Evolutionary conservation across 1,139 yeast species (phyloP).

Genomic region (Scheffersomyces lignicola): DNA sequence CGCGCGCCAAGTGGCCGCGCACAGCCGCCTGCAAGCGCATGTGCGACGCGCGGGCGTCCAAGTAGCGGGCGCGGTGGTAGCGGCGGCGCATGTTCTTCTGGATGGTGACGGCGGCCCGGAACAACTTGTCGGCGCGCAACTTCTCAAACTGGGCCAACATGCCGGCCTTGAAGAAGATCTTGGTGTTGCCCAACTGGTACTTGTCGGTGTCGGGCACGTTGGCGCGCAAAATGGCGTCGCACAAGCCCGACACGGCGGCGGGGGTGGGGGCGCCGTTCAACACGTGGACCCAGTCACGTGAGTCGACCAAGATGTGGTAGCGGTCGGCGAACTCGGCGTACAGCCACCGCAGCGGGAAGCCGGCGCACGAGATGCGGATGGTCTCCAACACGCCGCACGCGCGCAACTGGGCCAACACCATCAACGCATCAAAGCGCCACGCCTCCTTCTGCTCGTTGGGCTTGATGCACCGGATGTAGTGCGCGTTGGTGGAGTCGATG

Average conservation of each 20-base stretch:
- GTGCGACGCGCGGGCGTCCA: conserved; percentile 56
- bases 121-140: conserved; percentile 74
- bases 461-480: conserved; percentile 95
- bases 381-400: conserved; percentile 99
- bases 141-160: conserved; percentile 92
- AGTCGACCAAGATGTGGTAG: conserved; percentile 78
- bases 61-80: conserved; percentile 61
- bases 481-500: conserved; percentile 91
- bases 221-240: conserved; percentile 63
- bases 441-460: conserved; percentile 94
- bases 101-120: conserved; percentile 75
- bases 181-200: conserved; percentile 85
- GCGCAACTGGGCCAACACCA: conserved; percentile 93
- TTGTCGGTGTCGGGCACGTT: conserved; percentile 66
- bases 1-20: conserved; percentile 66
- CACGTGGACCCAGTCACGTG: conserved; percentile 66
- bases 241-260: conserved; percentile 57
- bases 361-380: conserved; percentile 94
- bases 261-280: conserved; percentile 48
- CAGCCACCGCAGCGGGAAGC: conserved; percentile 96
- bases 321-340: conserved; percentile 91
- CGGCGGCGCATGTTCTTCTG: conserved; percentile 81
- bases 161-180: conserved; percentile 95
- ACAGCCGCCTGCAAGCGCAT: conserved; percentile 57
- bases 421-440: conserved; percentile 93